Conservation (phyloP, 495 filamentous ascomycete species). For the Daldinia concentrica region DNA sequence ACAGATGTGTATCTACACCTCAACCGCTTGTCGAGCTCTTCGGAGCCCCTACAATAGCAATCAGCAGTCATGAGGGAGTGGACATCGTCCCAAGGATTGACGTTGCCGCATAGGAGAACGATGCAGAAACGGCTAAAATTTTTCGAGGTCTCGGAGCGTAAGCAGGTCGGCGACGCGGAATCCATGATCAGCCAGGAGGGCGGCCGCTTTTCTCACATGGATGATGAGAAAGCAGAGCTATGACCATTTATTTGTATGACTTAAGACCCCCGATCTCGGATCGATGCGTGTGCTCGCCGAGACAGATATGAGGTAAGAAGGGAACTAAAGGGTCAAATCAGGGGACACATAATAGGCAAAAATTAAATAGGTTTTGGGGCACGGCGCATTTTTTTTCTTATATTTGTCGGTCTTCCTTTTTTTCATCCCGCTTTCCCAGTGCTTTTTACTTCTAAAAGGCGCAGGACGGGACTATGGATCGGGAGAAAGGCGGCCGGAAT, state of each 20-base stretch:
- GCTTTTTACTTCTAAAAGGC: slow-evolving; percentile 13
- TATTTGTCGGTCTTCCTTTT: slow-evolving; percentile 3
- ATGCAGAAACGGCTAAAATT: slow-evolving; percentile 67
- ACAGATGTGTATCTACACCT: slow-evolving; percentile 98
- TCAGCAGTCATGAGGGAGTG: slow-evolving; percentile 90
- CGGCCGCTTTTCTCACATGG: slow-evolving; percentile 20
- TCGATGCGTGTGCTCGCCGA: not conserved
- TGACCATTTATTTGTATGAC: slow-evolving; percentile 15
- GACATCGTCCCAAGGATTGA: slow-evolving; percentile 85
- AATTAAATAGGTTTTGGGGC: slow-evolving; percentile 10
- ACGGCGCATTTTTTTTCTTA: not conserved
- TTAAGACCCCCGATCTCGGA: not conserved
- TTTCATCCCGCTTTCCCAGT: not conserved
- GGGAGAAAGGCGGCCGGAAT: slow-evolving; percentile 10
- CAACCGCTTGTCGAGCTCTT: slow-evolving; percentile 92
- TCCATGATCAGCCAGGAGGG: slow-evolving; percentile 64
- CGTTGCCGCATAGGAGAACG: slow-evolving; percentile 67
- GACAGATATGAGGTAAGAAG: not conserved
- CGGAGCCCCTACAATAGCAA: slow-evolving; percentile 98
- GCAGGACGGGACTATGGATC: slow-evolving; percentile 13
- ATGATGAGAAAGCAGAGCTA: slow-evolving; percentile 31
- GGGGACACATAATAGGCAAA: slow-evolving; percentile 13
- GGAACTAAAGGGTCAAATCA: not conserved
- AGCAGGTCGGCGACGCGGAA: slow-evolving; percentile 88
- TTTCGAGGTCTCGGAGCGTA: slow-evolving; percentile 79